Evolutionary conservation across 2,329 filamentous ascomycete species (phyloP), one percentile per base, ranked within the genome.

Genomic region (Fusarium sp.): DNA sequence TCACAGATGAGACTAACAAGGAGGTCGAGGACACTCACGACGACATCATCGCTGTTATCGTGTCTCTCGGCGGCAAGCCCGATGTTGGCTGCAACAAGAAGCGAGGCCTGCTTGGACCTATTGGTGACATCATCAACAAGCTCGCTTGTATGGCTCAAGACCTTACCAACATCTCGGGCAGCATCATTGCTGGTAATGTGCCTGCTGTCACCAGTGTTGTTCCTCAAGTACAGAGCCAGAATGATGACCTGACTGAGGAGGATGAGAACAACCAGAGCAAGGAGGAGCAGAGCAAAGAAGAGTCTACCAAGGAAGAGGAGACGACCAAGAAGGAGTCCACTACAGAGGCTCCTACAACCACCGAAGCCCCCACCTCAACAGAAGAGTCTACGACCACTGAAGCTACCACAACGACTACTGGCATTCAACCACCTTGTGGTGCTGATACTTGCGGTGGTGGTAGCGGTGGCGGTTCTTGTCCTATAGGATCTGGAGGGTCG

Each of bases 1-100:
- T 75, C 39, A 68, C 66, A 30, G 70, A 66, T n/a, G 55, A 73
- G 18, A 75, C 73, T 5, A 70, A 63, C 45, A 59, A 73, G 24
- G 28, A 68, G 39, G 66, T 75, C 2, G 61, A 75, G 24, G 55
- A 71, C 5, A 60, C 70, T 1, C 71, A 62, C 6, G 54, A 62
- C 10, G 50, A 73, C 1, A 55, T 75, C 12, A 32, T 68, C 15
- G 58, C 41, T 9, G 66, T 64, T 4, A 72, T 75, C 14, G 60
- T 57, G 10, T 38, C 55, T 10, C 13, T 75, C 11, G 73, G 73
- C 10, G 73, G 73, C 1, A 63, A 66, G 6, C 60, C 70, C 9
- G 52, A 54, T n/a, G 28, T 60, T 26, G 72, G 62, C 3, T 76
- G 74, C 6, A 51, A 47, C 6, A 74, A 65, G 39, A 72, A 62